These are phyloP conservation scores for Euphorbia pulcherrima DNA, from an alignment of 345 rosid genomes.

Conservation along the genomic window DNA sequence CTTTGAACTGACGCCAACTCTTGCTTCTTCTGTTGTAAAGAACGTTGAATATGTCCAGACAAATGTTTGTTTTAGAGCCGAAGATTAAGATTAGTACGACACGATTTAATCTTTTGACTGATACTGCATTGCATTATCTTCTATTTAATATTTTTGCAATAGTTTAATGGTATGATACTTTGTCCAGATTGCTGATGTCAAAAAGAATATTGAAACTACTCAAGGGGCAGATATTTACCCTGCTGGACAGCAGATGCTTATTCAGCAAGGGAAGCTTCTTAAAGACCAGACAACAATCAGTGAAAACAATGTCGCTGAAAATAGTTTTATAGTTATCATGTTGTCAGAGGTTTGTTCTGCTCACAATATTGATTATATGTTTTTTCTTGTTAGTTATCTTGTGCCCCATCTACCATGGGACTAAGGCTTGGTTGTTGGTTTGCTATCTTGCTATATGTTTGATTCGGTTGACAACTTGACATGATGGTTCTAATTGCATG, in stretches of 20 bases:
- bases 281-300: constrained; percentile 69
- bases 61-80: too few species aligned
- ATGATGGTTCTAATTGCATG: neutral
- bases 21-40: too few species aligned
- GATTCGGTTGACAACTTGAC: neutral
- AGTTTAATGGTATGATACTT: neutral
- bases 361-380: neutral
- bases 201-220: constrained; percentile 60
- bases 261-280: constrained; percentile 80
- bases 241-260: constrained; percentile 72
- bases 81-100: too few species aligned
- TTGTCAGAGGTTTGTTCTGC: constrained; percentile 62
- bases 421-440: too few species aligned
- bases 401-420: too few species aligned
- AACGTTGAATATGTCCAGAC: too few species aligned
- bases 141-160: neutral
- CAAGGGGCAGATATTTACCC: constrained; percentile 70
- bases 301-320: constrained; percentile 66
- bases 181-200: constrained; percentile 65
- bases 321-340: constrained; percentile 80
- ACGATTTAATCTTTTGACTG: too few species aligned
- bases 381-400: neutral
- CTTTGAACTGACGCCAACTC: too few species aligned
- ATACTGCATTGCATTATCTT: neutral
- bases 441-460: too few species aligned